Evolutionary conservation across 2,329 filamentous ascomycete species (phyloP), one percentile per base, ranked within the genome.

Genomic region (Apiospora phragmitis): DNA sequence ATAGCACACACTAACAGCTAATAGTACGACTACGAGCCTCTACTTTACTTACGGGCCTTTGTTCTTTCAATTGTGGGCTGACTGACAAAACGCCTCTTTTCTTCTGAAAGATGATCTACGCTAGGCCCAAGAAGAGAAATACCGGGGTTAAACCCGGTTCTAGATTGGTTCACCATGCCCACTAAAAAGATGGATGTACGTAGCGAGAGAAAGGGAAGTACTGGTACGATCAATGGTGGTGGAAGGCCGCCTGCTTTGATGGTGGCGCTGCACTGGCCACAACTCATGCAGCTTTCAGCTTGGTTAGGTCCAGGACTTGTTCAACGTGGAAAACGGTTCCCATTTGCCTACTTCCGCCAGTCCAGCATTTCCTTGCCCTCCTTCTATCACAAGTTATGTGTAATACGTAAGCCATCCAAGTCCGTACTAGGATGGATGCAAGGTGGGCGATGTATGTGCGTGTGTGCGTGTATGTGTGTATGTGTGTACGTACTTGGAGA

Each of bases 281-380:
- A 62, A 74, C 72, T 35, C 67, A 68, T 79, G 77, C 77, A 79
- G 74, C 74, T 74, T 79, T 79, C 77, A 78, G 77, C 76, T 77
- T 70, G 55, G 70, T 71, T 76, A 75, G 74, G 73, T 72, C 75
- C 74, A 35, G 51, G 29, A 35, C 29, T 9, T 21, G 49, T 55
- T 55, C 26, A 32, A 59, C 16, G 7, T 21, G 29, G 77, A 76
- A 76, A 74, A 73, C 75, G 74, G 75, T 71, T 78, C 74, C 72
- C 72, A 79, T 78, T 79, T 78, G 77, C 69, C 73, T 74, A 71
- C 71, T 59, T 74, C 72, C 70, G 68, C 70, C 55, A 70, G 65
- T 65, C 73, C 74, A 38, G 55, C 55, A 12, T 62, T 38, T 38
- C 29, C 55, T 43, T 42, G 38, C 65, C 18, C 51, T 43, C 4